Percentiles rank a stretch among this genome's conserved stretches.
These are phyloP conservation scores for Phaffia australis DNA, from an alignment of 768 basidiomycete species.

Conservation along the genomic window DNA sequence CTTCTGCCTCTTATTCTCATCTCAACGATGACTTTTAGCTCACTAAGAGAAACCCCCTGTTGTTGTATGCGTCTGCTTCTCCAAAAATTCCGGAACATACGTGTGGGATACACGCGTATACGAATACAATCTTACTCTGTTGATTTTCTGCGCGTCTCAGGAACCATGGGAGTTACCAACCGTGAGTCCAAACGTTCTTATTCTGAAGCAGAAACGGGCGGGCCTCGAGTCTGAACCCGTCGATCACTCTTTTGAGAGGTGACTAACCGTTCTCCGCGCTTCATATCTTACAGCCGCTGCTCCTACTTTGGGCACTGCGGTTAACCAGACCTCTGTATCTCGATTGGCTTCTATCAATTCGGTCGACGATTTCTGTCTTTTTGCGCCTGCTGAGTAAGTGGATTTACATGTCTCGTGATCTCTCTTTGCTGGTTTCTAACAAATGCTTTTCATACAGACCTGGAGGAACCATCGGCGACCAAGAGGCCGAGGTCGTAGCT, in stretches of 20 bases:
- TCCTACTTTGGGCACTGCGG: slow-evolving; percentile 8
- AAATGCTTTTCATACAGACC: slow-evolving; percentile 35
- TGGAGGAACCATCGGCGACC: slow-evolving; percentile 51
- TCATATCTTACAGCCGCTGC: background rate
- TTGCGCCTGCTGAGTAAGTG: background rate
- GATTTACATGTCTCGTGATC: background rate
- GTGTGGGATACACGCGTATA: no score
- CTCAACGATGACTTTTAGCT: no score
- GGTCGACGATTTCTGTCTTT: slow-evolving; percentile 21
- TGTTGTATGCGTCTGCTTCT: background rate
- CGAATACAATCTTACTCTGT: background rate
- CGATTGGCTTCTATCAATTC: slow-evolving; percentile 21
- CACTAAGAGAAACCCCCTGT: background rate
- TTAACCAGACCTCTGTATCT: slow-evolving; percentile 22
- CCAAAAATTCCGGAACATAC: background rate
- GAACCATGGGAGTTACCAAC: slow-evolving; percentile 15
- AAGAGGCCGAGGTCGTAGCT: slow-evolving; percentile 41
- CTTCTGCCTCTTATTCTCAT: no score
- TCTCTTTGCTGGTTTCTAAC: background rate
- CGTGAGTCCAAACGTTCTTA: background rate
- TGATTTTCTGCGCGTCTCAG: background rate
- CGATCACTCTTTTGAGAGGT: no score
- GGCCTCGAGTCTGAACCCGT: no score
- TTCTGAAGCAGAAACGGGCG: no score
- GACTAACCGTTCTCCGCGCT: no score